Evolutionary conservation across 768 basidiomycete species (phyloP).

Genomic region (Lentinus brumalis): DNA sequence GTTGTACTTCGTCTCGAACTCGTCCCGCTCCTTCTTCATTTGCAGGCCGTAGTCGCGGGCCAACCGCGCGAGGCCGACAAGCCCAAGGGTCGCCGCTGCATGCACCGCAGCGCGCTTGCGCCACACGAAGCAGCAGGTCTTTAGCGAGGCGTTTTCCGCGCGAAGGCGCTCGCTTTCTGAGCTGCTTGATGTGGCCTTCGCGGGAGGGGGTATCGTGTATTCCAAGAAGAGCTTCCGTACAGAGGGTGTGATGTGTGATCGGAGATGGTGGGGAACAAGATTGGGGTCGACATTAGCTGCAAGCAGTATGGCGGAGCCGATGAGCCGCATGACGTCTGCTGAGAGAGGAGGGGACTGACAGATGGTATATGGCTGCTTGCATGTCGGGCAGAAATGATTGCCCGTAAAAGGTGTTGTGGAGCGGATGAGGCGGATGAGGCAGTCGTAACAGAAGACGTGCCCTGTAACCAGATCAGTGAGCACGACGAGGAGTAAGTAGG

Average conservation of each 20-base stretch:
- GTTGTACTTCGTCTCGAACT: slow-evolving; percentile 28
- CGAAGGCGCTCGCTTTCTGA: slow-evolving; percentile 25
- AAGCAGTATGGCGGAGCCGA: neutral
- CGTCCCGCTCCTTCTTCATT: slow-evolving; percentile 32
- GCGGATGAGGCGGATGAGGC: slow-evolving; percentile 52
- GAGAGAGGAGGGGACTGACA: slow-evolving; percentile 38
- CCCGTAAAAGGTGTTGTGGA: slow-evolving; percentile 48
- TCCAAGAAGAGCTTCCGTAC: slow-evolving; percentile 61
- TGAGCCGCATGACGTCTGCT: neutral
- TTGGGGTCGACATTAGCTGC: slow-evolving; percentile 50
- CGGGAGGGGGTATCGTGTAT: slow-evolving; percentile 22
- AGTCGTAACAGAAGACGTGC: slow-evolving; percentile 66
- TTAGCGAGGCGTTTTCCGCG: slow-evolving; percentile 32
- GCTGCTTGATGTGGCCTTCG: neutral
- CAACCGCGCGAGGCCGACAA: slow-evolving; percentile 33
- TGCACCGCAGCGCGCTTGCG: slow-evolving; percentile 36
- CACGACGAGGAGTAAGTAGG: too few species aligned
- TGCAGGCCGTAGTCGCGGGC: slow-evolving; percentile 32
- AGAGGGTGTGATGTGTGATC: slow-evolving; percentile 56
- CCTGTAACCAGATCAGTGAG: slow-evolving; percentile 37
- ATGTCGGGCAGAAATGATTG: slow-evolving; percentile 59
- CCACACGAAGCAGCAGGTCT: slow-evolving; percentile 31
- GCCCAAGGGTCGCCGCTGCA: slow-evolving; percentile 32
- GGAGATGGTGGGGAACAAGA: slow-evolving; percentile 57
- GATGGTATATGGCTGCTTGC: slow-evolving; percentile 55